These are phyloP conservation scores for Aegilops bicornis DNA, from an alignment of 176 grass and related monocot species.

Conservation along the genomic window DNA sequence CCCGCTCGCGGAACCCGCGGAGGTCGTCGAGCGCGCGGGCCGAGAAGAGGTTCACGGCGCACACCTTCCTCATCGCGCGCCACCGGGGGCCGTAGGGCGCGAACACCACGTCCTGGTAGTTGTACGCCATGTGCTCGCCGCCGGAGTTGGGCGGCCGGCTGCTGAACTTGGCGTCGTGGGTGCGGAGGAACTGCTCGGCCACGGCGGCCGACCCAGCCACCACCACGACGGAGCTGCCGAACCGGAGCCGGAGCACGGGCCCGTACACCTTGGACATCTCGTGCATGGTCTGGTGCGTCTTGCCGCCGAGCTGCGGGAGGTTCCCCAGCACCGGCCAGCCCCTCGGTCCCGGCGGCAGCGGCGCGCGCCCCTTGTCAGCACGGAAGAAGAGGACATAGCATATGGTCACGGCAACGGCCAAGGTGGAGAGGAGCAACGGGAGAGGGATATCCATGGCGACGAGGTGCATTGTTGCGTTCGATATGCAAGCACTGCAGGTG, in stretches of 20 bases:
- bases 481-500: not conserved
- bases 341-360: slow-evolving; percentile 51
- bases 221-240: slow-evolving; percentile 54
- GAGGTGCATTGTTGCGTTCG: not conserved
- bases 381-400: not conserved
- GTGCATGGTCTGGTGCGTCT: slow-evolving; percentile 65
- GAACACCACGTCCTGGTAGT: slow-evolving; percentile 85
- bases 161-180: slow-evolving; percentile 68
- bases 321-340: slow-evolving; percentile 83
- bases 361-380: not conserved
- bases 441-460: not conserved
- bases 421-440: not conserved
- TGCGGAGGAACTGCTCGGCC: slow-evolving; percentile 61
- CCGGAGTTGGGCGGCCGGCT: slow-evolving; percentile 64
- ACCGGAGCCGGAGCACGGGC: slow-evolving; percentile 54
- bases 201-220: slow-evolving; percentile 48
- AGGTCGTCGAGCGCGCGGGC: slow-evolving; percentile 54
- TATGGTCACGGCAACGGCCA: not conserved
- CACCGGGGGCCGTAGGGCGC: slow-evolving; percentile 69
- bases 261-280: slow-evolving; percentile 50
- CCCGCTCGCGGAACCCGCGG: slow-evolving; percentile 33
- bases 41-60: slow-evolving; percentile 65
- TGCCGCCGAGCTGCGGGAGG: slow-evolving; percentile 68
- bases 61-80: slow-evolving; percentile 65
- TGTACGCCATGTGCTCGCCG: slow-evolving; percentile 72